Percentiles rank a stretch among this genome's conserved stretches.
Conservation (phyloP, 805 yeast genomes). For the Tetrapisispora namnaoensis region DNA sequence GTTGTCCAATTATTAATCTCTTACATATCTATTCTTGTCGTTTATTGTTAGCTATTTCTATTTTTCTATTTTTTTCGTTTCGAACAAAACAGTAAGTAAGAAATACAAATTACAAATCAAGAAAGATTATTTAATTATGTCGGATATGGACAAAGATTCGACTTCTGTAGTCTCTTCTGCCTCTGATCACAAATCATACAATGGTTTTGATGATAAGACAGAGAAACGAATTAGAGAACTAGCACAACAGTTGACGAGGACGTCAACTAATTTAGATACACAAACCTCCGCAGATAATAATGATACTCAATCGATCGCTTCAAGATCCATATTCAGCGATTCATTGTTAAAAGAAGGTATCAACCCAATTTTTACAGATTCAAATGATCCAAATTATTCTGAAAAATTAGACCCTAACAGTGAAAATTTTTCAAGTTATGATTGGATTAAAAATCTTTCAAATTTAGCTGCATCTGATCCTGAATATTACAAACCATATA, state of each 20-base stretch:
- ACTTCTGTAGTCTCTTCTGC: not conserved
- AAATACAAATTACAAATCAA: too few relatives aligned
- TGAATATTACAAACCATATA: constrained; percentile 52
- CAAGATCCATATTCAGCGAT: constrained; percentile 11
- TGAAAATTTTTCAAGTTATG: constrained; percentile 48
- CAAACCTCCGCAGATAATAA: not conserved
- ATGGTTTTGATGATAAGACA: constrained; percentile 32
- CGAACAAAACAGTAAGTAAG: too few relatives aligned
- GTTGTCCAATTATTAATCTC: too few relatives aligned
- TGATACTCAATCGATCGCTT: not conserved
- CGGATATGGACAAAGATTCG: not conserved
- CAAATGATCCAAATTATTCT: constrained; percentile 19
- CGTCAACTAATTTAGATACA: not conserved
- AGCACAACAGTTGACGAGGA: constrained; percentile 32
- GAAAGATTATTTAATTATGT: not conserved
- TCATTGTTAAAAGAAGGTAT: constrained; percentile 12
- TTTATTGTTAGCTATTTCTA: too few relatives aligned
- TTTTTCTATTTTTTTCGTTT: too few relatives aligned
- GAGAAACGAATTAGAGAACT: constrained; percentile 31
- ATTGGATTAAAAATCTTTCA: constrained; percentile 59
- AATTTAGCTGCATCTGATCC: constrained; percentile 44
- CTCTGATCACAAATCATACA: constrained; percentile 13
- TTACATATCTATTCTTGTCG: too few relatives aligned
- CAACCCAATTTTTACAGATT: constrained; percentile 17
- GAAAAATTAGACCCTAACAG: constrained; percentile 49